Conservation (phyloP, 805 yeast species). For the Nakazawaea sp. region DNA sequence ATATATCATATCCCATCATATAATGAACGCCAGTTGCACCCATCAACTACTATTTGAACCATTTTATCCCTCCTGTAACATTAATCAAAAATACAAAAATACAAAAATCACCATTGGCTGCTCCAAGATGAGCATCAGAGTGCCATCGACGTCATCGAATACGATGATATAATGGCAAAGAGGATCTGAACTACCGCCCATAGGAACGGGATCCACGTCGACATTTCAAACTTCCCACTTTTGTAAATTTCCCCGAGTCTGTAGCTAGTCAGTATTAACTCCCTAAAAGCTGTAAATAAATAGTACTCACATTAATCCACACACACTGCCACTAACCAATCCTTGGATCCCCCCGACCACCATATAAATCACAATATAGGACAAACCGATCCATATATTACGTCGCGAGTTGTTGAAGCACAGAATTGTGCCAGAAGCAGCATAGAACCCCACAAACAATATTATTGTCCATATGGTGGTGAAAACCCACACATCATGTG, state of each 20-base stretch:
- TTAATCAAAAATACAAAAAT: too few species aligned
- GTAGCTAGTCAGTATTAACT: not conserved
- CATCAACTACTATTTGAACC: too few species aligned
- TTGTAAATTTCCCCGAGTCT: slow-evolving; percentile 61
- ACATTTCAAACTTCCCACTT: slow-evolving; percentile 80
- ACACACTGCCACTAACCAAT: slow-evolving; percentile 62
- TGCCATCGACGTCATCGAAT: slow-evolving; percentile 48
- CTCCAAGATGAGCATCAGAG: too few species aligned
- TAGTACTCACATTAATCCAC: slow-evolving; percentile 51
- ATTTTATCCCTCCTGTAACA: too few species aligned
- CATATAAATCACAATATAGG: slow-evolving; percentile 40
- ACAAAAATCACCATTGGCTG: too few species aligned
- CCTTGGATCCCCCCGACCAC: slow-evolving; percentile 58
- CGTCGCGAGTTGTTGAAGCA: slow-evolving; percentile 38
- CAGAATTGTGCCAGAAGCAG: slow-evolving; percentile 59
- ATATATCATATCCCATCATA: too few species aligned
- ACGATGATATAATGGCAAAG: slow-evolving; percentile 60
- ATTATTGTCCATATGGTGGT: slow-evolving; percentile 79
- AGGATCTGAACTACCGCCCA: slow-evolving; percentile 68
- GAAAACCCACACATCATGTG: slow-evolving; percentile 73
- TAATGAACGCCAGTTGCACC: too few species aligned
- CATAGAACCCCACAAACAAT: slow-evolving; percentile 55
- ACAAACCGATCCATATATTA: slow-evolving; percentile 24
- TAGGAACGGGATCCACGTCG: slow-evolving; percentile 91
- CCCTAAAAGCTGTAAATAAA: not conserved